Base-by-base conservation (phyloP, 371 early-diverging fungal genomes). In the Mucor sp. region DNA sequence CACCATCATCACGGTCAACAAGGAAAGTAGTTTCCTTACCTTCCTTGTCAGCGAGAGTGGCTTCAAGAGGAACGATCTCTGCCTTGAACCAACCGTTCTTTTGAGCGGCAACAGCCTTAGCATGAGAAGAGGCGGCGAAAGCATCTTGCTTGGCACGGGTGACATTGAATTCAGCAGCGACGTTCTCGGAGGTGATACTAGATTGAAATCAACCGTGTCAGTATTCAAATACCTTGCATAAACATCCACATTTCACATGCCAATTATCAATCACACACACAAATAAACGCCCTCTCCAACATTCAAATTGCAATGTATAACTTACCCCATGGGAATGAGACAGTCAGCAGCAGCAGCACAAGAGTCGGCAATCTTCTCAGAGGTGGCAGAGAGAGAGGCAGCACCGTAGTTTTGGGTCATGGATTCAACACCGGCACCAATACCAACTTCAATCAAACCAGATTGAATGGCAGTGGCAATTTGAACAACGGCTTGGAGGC, bases 361-460 rank as follows among this genome's bases (percentile, higher is more conserved):
- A 25, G 81, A 81, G 30, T 84, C 85, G 65, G 89, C 82, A 63
- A 95, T 89, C 70, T 86, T 87, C 47, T 93, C 93, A 61, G 92
- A 91, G 68, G 89, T 86, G 57, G 88, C 72, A 69, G 88, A 81
- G 85, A 95, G 86, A 74, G 92, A 91, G 23, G 72, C 74, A 44
- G 94, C 87, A 55, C 95, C 94, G 74, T 95, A 96, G 87, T 94
- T 89, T 81, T 89, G 80, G 70, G 96, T 93, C 99, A 99, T 99
- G 79, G 93, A 93, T 79, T 99, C 99, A 58, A 98, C 96, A 85
- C 99, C 99, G 48, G 97, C 99, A 77, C 93, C 94, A 73, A 99
- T 95, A 78, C 99, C 99, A 61, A 97, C 84, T 74, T 97, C 95
- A 72, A 99, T 96, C 85, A 88, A 82, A 74, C 96, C 98, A 39